Conservation (phyloP, 805 yeast species). For the Monosporozyma unispora region DNA sequence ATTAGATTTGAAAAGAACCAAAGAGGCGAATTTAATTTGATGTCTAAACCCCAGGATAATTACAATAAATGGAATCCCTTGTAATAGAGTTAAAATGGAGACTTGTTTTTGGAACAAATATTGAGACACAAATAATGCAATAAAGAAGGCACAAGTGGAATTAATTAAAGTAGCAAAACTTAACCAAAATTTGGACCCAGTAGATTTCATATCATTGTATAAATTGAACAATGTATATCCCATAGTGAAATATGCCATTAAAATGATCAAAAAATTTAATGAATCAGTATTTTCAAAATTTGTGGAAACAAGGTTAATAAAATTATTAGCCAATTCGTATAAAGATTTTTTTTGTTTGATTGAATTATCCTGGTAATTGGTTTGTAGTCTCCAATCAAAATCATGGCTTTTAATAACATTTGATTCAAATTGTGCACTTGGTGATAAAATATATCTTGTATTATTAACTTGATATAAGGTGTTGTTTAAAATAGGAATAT, state of each 20-base stretch:
- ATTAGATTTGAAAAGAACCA: background rate
- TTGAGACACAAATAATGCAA: constrained; percentile 61
- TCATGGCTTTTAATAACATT: background rate
- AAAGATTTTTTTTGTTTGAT: constrained; percentile 18
- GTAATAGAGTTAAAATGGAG: constrained; percentile 67
- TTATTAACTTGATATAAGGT: constrained; percentile 20
- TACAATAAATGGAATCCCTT: constrained; percentile 89
- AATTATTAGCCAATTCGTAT: background rate
- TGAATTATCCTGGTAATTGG: constrained; percentile 8
- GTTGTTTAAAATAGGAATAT: constrained; percentile 24
- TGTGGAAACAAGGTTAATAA: constrained; percentile 2
- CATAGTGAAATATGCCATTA: constrained; percentile 81
- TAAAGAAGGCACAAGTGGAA: constrained; percentile 73
- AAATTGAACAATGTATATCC: constrained; percentile 69
- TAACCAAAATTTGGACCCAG: constrained; percentile 72
- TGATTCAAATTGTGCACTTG: constrained; percentile 26
- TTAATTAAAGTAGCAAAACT: constrained; percentile 70
- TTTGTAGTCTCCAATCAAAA: background rate
- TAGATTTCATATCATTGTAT: constrained; percentile 61
- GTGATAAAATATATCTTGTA: constrained; percentile 20
- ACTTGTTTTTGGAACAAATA: constrained; percentile 50
- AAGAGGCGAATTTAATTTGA: constrained; percentile 56
- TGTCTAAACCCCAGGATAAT: constrained; percentile 88
- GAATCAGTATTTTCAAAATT: constrained; percentile 65
- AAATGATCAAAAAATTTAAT: constrained; percentile 72